A percentile compares a stretch with the other conserved stretches of the same genome.
Conservation (phyloP, 2,329 filamentous ascomycete genomes). For the Fusarium kyushuense region DNA sequence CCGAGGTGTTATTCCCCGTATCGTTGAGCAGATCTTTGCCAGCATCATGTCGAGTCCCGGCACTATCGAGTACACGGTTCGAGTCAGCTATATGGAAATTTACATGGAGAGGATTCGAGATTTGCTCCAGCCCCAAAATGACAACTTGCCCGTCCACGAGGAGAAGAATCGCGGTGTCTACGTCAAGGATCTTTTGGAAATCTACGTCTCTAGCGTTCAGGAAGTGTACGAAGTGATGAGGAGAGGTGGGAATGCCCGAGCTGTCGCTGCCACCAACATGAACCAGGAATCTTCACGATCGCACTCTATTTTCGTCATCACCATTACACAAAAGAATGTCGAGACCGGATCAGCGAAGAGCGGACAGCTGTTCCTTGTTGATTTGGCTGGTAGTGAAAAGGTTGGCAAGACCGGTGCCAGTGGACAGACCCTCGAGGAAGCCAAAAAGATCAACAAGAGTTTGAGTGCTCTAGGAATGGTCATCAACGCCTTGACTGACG, state of each 20-base stretch:
- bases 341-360: constrained; percentile 97
- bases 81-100: constrained; percentile 99
- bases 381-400: constrained; percentile 98
- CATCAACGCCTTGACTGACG: constrained; percentile 96
- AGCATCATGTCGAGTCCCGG: constrained; percentile 92
- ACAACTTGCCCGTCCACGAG: constrained; percentile 97
- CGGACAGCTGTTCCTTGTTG: constrained; percentile 95
- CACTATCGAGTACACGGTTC: constrained; percentile 98
- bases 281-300: constrained; percentile 98
- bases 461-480: constrained; percentile 98
- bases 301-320: constrained; percentile 98
- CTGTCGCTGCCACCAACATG: constrained; percentile 98
- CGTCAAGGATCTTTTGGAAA: constrained; percentile 93
- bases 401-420: constrained; percentile 98
- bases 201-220: constrained; percentile 94
- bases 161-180: constrained; percentile 97
- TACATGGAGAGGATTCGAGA: constrained; percentile 99
- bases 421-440: constrained; percentile 96
- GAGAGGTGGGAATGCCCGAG: constrained; percentile 87
- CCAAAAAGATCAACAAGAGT: constrained; percentile 99
- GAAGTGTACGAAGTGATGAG: constrained; percentile 98
- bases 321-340: constrained; percentile 96
- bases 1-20: constrained; percentile 95
- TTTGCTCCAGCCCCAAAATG: constrained; percentile 90
- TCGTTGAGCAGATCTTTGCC: constrained; percentile 96